Percentiles rank a stretch among this genome's conserved stretches.
These are phyloP conservation scores for Polytrichum commune DNA, from an alignment of 225 moss, liverwort and hornwort genomes.

Conservation along the genomic window DNA sequence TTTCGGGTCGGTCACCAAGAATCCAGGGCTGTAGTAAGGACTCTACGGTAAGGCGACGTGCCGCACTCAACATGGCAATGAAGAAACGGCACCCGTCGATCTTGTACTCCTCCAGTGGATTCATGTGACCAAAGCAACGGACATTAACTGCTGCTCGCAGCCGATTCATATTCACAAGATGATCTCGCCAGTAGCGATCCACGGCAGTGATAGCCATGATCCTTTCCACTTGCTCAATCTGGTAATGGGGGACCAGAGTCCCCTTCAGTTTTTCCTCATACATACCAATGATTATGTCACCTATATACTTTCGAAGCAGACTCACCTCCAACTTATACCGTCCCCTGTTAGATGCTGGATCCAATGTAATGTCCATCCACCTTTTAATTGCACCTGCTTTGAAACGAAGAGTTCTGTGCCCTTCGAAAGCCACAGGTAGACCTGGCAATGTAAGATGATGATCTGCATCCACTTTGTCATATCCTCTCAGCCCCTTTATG, in stretches of 20 bases:
- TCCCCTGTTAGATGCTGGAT: constrained; percentile 58
- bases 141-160: constrained; percentile 97
- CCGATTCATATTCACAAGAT: constrained; percentile 97
- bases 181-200: constrained; percentile 92
- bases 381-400: constrained; percentile 77
- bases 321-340: constrained; percentile 68
- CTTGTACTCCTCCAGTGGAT: constrained; percentile 97
- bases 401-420: constrained; percentile 44
- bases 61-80: constrained; percentile 92
- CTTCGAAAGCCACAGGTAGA: constrained; percentile 42
- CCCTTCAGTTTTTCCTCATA: constrained; percentile 71
- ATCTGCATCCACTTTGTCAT: constrained; percentile 49
- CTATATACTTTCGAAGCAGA: constrained; percentile 79
- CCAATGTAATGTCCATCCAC: constrained; percentile 76
- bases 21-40: constrained; percentile 93
- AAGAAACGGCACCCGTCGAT: constrained; percentile 98
- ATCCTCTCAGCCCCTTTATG: constrained; percentile 31
- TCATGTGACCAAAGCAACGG: constrained; percentile 99
- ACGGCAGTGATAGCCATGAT: constrained; percentile 84
- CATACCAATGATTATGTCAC: constrained; percentile 70
- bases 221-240: constrained; percentile 90
- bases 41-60: constrained; percentile 89
- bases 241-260: constrained; percentile 56
- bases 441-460: constrained; percentile 56
- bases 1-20: constrained; percentile 63